Conservation (phyloP, 2,329 filamentous ascomycete genomes). For the Neocucurbitaria cava region DNA sequence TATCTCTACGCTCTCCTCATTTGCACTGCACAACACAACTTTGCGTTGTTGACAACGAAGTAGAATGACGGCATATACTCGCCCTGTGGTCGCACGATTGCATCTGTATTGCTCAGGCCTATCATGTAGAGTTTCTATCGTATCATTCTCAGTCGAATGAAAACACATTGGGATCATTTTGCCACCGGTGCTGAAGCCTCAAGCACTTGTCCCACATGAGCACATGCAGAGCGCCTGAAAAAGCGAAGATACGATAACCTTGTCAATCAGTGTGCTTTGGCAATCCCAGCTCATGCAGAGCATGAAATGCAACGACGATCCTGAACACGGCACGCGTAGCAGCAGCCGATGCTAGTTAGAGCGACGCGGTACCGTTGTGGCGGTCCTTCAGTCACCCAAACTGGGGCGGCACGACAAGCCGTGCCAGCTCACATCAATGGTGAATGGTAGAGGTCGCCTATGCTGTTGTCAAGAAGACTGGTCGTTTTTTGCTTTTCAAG, state of each 20-base stretch:
- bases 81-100: neutral
- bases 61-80: conserved; percentile 18
- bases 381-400: conserved; percentile 10
- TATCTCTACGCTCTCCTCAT: neutral
- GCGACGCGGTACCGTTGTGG: conserved; percentile 19
- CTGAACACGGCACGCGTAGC: conserved; percentile 17
- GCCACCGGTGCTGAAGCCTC: conserved; percentile 6
- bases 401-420: neutral
- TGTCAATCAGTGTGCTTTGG: conserved; percentile 8
- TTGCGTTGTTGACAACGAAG: conserved; percentile 17
- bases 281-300: conserved; percentile 8
- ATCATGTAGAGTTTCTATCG: conserved; percentile 9
- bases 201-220: conserved; percentile 15
- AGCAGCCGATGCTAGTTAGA: conserved; percentile 13
- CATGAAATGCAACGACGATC: conserved; percentile 20
- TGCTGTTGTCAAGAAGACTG: conserved; percentile 5
- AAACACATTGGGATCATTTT: conserved; percentile 18
- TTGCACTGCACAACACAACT: conserved; percentile 10
- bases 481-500: conserved; percentile 14
- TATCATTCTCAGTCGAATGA: conserved; percentile 22
- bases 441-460: conserved; percentile 2
- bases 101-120: neutral
- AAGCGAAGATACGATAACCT: conserved; percentile 25
- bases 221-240: conserved; percentile 23
- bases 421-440: neutral